Conservation (phyloP, 306 rosid genomes). For the Lablab purpureus region DNA sequence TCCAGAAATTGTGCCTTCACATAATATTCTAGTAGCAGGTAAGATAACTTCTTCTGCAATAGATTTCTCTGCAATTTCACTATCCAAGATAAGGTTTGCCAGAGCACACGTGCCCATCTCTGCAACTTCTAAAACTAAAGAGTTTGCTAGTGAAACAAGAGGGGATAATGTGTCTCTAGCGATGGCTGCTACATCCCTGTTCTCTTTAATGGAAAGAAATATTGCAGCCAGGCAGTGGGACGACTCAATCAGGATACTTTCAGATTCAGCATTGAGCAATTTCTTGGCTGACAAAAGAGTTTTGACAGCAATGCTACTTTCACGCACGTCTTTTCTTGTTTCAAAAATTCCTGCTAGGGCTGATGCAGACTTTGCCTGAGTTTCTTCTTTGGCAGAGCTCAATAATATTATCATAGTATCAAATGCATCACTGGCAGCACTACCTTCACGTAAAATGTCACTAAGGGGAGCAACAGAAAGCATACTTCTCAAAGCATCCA, state of each 20-base stretch:
- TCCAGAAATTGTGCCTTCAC: slow-evolving; percentile 81
- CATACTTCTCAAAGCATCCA: slow-evolving; percentile 95
- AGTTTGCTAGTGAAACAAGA: slow-evolving; percentile 73
- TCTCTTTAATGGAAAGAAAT: slow-evolving; percentile 92
- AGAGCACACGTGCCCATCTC: slow-evolving; percentile 89
- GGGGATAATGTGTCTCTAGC: slow-evolving; percentile 77
- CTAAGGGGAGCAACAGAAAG: slow-evolving; percentile 88
- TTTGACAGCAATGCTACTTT: slow-evolving; percentile 85
- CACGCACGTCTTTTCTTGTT: slow-evolving; percentile 89
- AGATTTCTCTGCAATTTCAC: slow-evolving; percentile 80
- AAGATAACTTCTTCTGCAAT: slow-evolving; percentile 80
- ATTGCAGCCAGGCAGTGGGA: slow-evolving; percentile 91
- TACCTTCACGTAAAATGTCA: slow-evolving; percentile 91
- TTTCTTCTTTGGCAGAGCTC: slow-evolving; percentile 87
- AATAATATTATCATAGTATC: slow-evolving; percentile 86
- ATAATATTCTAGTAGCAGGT: slow-evolving; percentile 91
- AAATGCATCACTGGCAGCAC: slow-evolving; percentile 91
- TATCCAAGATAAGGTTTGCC: slow-evolving; percentile 90
- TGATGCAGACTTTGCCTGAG: slow-evolving; percentile 95
- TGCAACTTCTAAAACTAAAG: slow-evolving; percentile 83
- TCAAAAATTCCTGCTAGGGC: slow-evolving; percentile 93
- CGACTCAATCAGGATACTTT: slow-evolving; percentile 76
- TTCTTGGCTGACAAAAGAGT: slow-evolving; percentile 74
- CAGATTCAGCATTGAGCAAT: slow-evolving; percentile 83
- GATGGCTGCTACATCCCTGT: slow-evolving; percentile 78